Percentiles rank a stretch among this genome's conserved stretches.
Conservation (phyloP, 116 monocot species). For the Iris pallida region DNA sequence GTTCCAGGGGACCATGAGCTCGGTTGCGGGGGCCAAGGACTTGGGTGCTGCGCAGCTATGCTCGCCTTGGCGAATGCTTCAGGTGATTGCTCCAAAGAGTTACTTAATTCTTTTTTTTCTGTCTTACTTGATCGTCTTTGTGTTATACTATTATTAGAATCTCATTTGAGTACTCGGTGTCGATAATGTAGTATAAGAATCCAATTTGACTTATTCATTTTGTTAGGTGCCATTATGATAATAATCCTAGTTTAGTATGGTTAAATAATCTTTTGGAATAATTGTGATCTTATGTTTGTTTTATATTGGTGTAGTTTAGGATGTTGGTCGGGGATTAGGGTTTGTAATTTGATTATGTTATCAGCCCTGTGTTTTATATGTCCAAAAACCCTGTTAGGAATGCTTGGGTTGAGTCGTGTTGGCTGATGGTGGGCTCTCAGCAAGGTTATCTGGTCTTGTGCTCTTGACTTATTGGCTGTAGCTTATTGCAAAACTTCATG, state of each 20-base stretch:
- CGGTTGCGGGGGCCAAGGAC: not conserved
- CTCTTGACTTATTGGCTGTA: too few species aligned
- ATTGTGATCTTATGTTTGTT: too few species aligned
- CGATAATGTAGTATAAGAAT: not conserved
- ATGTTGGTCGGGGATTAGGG: too few species aligned
- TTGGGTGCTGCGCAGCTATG: not conserved
- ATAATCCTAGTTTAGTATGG: not conserved
- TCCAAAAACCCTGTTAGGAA: too few species aligned
- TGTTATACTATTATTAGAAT: not conserved
- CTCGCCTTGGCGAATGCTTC: constrained; percentile 51
- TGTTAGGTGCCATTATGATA: not conserved
- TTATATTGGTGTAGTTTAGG: too few species aligned
- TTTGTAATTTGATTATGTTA: too few species aligned
- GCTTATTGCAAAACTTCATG: too few species aligned
- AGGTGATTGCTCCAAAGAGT: constrained; percentile 15
- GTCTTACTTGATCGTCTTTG: not conserved
- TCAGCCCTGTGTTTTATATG: too few species aligned
- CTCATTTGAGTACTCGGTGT: not conserved
- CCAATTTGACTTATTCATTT: not conserved
- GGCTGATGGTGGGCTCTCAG: too few species aligned
- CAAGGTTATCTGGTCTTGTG: too few species aligned
- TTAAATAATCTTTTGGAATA: too few species aligned
- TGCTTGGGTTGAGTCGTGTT: too few species aligned
- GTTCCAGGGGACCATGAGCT: constrained; percentile 32
- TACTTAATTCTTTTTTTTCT: not conserved